phyloP scores from a whole-genome alignment of 2,329 filamentous ascomycete genomes.

The Cordyceps farinosa region DNA sequence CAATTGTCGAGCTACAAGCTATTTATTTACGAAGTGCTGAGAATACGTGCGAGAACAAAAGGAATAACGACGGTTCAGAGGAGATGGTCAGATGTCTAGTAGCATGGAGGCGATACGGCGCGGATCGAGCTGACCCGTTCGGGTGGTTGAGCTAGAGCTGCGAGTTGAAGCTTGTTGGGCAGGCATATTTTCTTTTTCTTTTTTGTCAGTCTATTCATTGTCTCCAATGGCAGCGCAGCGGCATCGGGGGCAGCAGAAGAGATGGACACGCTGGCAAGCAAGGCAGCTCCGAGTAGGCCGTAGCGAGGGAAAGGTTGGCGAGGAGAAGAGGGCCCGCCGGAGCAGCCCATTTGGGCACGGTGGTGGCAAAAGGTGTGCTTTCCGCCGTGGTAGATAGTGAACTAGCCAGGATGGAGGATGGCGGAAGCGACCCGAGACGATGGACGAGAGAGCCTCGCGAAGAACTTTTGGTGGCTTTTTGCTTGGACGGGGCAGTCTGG shows the following conservation, averaged over 20 bases:
- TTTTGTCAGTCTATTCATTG: background rate
- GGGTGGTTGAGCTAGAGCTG: conserved; percentile 12
- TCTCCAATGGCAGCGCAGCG: conserved; percentile 4
- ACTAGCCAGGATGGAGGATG: conserved; percentile 14
- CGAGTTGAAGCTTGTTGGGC: background rate
- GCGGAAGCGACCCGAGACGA: conserved; percentile 18
- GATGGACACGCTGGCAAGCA: conserved; percentile 1
- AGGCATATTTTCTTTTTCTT: conserved; percentile 11
- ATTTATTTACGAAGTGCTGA: background rate
- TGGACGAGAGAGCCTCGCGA: conserved; percentile 10
- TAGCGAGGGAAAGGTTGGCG: background rate
- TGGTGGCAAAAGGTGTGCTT: background rate
- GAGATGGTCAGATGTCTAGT: background rate
- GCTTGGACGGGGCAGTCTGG: conserved; percentile 6
- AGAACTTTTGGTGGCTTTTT: conserved; percentile 8
- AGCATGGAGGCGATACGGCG: conserved; percentile 1
- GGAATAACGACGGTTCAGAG: background rate
- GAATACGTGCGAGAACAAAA: background rate
- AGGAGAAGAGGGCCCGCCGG: background rate
- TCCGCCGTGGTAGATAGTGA: background rate
- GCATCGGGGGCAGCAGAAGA: conserved; percentile 2
- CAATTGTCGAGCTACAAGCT: conserved; percentile 4
- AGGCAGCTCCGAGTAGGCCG: background rate
- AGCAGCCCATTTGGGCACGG: background rate
- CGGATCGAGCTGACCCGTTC: conserved; percentile 11